Percentiles rank a stretch among this genome's conserved stretches.
These are phyloP conservation scores for Heliamphora exappendiculata DNA, from an alignment of 148 eudicot species.

Conservation along the genomic window DNA sequence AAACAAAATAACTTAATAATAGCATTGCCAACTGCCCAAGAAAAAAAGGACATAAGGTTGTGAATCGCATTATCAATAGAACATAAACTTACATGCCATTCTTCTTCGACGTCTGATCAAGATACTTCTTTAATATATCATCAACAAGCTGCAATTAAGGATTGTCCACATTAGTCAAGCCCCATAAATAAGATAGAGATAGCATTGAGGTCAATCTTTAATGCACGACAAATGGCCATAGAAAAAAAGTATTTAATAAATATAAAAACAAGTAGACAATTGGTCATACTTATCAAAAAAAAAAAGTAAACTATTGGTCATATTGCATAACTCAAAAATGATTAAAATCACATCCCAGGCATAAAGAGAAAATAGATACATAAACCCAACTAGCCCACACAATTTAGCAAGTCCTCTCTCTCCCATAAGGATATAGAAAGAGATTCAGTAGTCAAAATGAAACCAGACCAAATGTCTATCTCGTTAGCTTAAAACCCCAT, in stretches of 20 bases:
- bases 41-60: not conserved
- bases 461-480: no score
- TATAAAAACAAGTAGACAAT: not conserved
- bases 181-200: not conserved
- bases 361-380: not conserved
- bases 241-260: not conserved
- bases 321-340: not conserved
- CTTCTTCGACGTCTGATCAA: slow-evolving; percentile 31
- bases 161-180: not conserved
- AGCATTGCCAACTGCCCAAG: not conserved
- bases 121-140: slow-evolving; percentile 43
- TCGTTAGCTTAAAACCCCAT: no score
- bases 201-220: not conserved
- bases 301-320: no score
- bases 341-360: not conserved
- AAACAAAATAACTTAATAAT: not conserved
- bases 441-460: no score
- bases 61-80: not conserved
- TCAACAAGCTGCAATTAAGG: slow-evolving; percentile 44
- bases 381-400: not conserved
- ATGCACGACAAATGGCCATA: not conserved
- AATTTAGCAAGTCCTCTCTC: not conserved
- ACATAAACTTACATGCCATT: slow-evolving; percentile 39
- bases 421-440: no score
- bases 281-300: not conserved